Conservation (phyloP, 139 green algal genomes). For the Astrephomene gubernaculifera region DNA sequence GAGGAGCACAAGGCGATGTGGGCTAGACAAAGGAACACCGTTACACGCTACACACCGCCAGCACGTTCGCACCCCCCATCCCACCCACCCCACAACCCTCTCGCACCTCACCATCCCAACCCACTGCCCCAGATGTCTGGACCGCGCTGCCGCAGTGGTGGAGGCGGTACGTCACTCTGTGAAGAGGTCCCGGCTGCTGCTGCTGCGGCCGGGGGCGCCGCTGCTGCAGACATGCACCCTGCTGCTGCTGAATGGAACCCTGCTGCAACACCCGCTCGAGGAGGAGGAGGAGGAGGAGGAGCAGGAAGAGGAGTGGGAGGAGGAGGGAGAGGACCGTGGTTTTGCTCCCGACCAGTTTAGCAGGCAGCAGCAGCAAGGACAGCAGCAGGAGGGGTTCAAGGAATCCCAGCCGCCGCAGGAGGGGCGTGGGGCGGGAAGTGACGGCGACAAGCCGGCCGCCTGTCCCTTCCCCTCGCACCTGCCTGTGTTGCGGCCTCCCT, state of each 20-base stretch:
- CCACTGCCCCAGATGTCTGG: conserved; percentile 39
- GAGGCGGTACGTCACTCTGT: conserved; percentile 41
- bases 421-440: neutral
- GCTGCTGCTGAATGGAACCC: conserved; percentile 51
- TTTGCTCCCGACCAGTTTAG: neutral
- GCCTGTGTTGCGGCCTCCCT: conserved; percentile 51
- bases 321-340: neutral
- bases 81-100: neutral
- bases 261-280: conserved; percentile 38
- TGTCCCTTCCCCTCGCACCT: neutral
- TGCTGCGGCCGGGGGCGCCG: conserved; percentile 31
- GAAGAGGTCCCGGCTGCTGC: conserved; percentile 39
- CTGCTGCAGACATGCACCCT: conserved; percentile 47
- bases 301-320: neutral
- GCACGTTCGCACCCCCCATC: neutral
- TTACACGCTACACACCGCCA: neutral
- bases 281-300: neutral
- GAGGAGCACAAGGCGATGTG: neutral
- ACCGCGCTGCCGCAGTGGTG: conserved; percentile 43
- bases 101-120: neutral
- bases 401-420: neutral
- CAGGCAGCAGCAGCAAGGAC: neutral
- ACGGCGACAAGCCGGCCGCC: neutral
- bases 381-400: neutral
- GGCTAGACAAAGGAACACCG: neutral